Evolutionary conservation across 2,329 filamentous ascomycete genomes (phyloP), one percentile per base, ranked within the genome.

Genomic region (Colletotrichum sublineola): DNA sequence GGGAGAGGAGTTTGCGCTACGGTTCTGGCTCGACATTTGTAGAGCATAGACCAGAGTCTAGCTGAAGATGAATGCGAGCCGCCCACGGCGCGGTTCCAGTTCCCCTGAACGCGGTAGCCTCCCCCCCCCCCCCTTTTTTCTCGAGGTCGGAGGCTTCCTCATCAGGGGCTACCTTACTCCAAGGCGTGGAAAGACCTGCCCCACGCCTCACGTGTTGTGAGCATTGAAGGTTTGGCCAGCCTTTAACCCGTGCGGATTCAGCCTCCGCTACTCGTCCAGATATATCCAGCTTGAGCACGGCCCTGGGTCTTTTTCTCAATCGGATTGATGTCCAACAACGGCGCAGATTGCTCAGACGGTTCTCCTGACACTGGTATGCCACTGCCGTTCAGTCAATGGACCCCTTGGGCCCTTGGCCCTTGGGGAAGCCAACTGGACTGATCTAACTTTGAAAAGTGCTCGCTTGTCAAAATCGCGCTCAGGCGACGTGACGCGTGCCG

Each of bases 401-500:
- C 52, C 52, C 44, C 50, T 24, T 24, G 24, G 55, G 42, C 50
- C 29, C 50, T 53, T 29, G 56, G 11, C 5, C 9, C 56, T 60
- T 46, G 38, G 20, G 38, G 68, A 36, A 3, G 58, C 29, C 57
- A 52, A 57, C 64, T 44, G 42, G 52, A 63, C 50, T 38, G 42
- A 3, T 6, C 20, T 18, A 24, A n/a, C 36, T 24, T 53, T 38
- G 11, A 48, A 24, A 31, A n/a, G 46, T 61, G 38, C 55, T 61
- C 24, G 12, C 62, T 20, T 36, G 15, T 38, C 52, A 44, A 31
- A 29, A 29, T 50, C 67, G 31, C 53, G 66, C 31, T 73, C 67
- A 73, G 46, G 75, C 75, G 20, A 80, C 77, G 36, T 76, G 60
- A 75, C 87, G 86, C 68, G 88, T 87, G 15, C 89, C 89, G 74